Conservation (phyloP, 2,329 filamentous ascomycete species). For the Xylariales sp. region DNA sequence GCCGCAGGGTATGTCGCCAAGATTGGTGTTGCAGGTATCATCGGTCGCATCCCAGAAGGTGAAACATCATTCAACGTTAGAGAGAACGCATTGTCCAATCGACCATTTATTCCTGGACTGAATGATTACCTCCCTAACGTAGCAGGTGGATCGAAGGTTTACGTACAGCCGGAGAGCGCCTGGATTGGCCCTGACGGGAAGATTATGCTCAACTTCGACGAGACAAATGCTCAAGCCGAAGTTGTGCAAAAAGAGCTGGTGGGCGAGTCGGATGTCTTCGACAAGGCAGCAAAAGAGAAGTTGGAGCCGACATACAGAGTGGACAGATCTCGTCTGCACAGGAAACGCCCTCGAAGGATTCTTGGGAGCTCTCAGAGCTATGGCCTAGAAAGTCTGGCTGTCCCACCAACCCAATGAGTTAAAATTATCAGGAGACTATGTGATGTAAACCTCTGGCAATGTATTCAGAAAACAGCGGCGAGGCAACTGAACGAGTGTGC, state of each 20-base stretch:
- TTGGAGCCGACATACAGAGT: not conserved
- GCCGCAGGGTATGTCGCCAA: slow-evolving; percentile 27
- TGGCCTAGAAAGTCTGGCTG: no score
- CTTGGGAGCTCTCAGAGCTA: not conserved
- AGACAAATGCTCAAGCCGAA: slow-evolving; percentile 26
- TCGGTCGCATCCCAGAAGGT: slow-evolving; percentile 36
- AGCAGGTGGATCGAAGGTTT: slow-evolving; percentile 51
- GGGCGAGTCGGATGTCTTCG: slow-evolving; percentile 5
- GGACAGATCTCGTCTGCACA: not conserved
- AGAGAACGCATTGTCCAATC: not conserved
- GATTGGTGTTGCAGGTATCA: slow-evolving; percentile 52
- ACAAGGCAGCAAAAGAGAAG: slow-evolving; percentile 7
- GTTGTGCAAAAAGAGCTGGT: slow-evolving; percentile 11
- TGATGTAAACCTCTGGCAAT: no score
- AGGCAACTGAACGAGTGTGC: no score
- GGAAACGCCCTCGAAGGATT: not conserved
- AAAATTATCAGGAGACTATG: no score
- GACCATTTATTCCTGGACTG: slow-evolving; percentile 20
- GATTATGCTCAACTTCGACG: slow-evolving; percentile 38
- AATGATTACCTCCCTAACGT: slow-evolving; percentile 40
- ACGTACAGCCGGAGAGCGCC: slow-evolving; percentile 39
- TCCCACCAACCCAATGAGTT: no score
- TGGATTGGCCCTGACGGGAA: slow-evolving; percentile 46
- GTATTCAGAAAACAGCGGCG: no score
- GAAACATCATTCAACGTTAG: slow-evolving; percentile 37